These are phyloP conservation scores for Aureobasidium sp. DNA, from an alignment of 2,329 filamentous ascomycete species.

Conservation along the genomic window DNA sequence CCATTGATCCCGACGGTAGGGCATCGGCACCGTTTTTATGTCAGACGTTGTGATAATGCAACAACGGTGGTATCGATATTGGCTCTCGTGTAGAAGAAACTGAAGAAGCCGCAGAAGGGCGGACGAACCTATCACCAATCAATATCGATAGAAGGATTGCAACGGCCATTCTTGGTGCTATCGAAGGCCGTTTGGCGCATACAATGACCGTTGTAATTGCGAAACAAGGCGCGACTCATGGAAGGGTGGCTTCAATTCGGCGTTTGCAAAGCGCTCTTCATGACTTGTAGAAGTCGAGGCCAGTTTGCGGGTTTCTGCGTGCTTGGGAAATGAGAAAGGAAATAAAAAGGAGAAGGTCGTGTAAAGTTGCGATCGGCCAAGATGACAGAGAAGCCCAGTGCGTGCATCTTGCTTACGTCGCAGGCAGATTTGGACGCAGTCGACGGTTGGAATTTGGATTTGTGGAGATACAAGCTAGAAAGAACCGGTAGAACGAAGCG, in stretches of 20 bases:
- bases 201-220: conserved; percentile 4
- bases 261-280: conserved; percentile 1
- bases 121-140: conserved; percentile 9
- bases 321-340: conserved; percentile 11
- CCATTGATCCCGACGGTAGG: conserved; percentile 1
- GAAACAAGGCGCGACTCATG: conserved; percentile 10
- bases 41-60: conserved; percentile 14
- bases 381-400: not conserved
- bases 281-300: not conserved
- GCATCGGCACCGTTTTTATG: conserved; percentile 4
- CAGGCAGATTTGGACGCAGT: not conserved
- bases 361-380: conserved; percentile 15
- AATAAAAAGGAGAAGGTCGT: conserved; percentile 10
- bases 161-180: conserved; percentile 14
- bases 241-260: not conserved
- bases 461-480: conserved; percentile 11
- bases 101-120: not conserved
- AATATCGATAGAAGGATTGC: conserved; percentile 15
- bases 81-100: conserved; percentile 2
- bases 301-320: not conserved
- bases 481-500: not conserved
- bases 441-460: conserved; percentile 8
- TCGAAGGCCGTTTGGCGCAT: conserved; percentile 14
- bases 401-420: conserved; percentile 7
- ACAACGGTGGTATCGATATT: conserved; percentile 15